Evolutionary conservation across 2,329 filamentous ascomycete species (phyloP).

Genomic region (Fusarium pseudoanthophilum): DNA sequence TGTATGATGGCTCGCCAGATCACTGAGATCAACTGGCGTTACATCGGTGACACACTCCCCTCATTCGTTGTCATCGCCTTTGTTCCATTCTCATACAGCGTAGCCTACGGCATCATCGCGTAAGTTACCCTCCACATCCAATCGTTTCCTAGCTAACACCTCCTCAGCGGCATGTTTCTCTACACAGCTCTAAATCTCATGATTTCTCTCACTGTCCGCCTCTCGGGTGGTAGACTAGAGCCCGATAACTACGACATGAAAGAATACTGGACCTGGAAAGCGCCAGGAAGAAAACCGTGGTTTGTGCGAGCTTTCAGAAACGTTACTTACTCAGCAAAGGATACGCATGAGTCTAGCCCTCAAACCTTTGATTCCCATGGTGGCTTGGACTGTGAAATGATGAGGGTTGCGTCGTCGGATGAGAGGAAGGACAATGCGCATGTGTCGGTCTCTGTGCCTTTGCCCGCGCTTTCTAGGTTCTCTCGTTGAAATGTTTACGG

Average conservation of each 20-base stretch:
- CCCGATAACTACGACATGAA: constrained; percentile 36
- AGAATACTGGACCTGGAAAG: constrained; percentile 41
- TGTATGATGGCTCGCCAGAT: constrained; percentile 81
- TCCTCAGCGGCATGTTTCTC: constrained; percentile 25
- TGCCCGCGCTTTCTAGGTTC: background rate
- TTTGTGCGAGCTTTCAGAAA: constrained; percentile 17
- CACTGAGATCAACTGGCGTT: constrained; percentile 84
- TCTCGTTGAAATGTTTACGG: background rate
- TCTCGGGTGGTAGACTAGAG: constrained; percentile 26
- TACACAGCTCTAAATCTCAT: constrained; percentile 29
- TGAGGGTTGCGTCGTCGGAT: constrained; percentile 14
- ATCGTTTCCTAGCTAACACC: rapidly evolving
- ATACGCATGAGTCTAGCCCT: background rate
- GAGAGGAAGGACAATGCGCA: background rate
- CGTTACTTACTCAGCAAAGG: background rate
- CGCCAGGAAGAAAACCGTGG: constrained; percentile 25
- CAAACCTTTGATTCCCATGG: background rate
- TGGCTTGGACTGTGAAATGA: constrained; percentile 26
- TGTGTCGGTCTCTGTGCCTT: constrained; percentile 1
- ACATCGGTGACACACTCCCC: constrained; percentile 80
- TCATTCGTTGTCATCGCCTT: constrained; percentile 81
- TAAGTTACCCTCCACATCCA: background rate
- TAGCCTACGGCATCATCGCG: constrained; percentile 82
- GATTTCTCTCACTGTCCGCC: constrained; percentile 11
- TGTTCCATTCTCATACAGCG: constrained; percentile 87